A percentile compares a stretch with the other conserved stretches of the same genome.
Evolutionary conservation across 441 rosid genomes (phyloP).

Genomic region (Melastoma candidum): DNA sequence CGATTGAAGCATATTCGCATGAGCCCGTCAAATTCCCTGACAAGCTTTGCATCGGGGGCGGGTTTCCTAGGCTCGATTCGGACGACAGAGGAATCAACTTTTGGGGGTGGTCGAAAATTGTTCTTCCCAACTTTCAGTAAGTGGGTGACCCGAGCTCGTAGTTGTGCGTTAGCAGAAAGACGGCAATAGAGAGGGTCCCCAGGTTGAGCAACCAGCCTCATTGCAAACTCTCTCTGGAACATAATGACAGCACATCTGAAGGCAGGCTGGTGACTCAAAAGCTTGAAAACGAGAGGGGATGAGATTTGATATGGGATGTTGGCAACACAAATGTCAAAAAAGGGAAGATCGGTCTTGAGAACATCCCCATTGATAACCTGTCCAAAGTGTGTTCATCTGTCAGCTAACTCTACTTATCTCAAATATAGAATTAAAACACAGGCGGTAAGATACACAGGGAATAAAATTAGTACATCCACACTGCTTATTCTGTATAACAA

Average conservation of each 20-base stretch:
- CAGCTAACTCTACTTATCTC: too few species aligned
- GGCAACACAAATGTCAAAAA: constrained; percentile 82
- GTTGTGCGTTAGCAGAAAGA: constrained; percentile 75
- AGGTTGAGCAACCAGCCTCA: constrained; percentile 84
- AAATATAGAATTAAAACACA: too few species aligned
- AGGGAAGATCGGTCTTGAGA: constrained; percentile 73
- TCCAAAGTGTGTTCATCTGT: too few species aligned
- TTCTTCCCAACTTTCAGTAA: constrained; percentile 93
- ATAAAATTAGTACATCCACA: too few species aligned
- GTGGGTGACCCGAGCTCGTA: constrained; percentile 75
- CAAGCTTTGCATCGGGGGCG: constrained; percentile 41
- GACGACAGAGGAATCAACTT: constrained; percentile 94
- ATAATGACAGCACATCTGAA: constrained; percentile 86
- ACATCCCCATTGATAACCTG: constrained; percentile 94
- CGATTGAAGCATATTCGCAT: constrained; percentile 73
- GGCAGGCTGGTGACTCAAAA: constrained; percentile 42
- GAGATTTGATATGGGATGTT: constrained; percentile 49
- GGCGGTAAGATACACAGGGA: too few species aligned
- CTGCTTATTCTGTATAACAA: too few species aligned
- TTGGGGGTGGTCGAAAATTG: constrained; percentile 92
- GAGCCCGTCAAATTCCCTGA: constrained; percentile 86
- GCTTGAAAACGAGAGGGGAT: constrained; percentile 15
- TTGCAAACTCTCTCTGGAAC: constrained; percentile 93
- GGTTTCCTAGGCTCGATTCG: constrained; percentile 85
- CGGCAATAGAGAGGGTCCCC: constrained; percentile 84